A percentile compares a stretch with the other conserved stretches of the same genome.
Evolutionary conservation across 208 protist species (phyloP).

Genomic region (Acanthamoeba lugdunensis): DNA sequence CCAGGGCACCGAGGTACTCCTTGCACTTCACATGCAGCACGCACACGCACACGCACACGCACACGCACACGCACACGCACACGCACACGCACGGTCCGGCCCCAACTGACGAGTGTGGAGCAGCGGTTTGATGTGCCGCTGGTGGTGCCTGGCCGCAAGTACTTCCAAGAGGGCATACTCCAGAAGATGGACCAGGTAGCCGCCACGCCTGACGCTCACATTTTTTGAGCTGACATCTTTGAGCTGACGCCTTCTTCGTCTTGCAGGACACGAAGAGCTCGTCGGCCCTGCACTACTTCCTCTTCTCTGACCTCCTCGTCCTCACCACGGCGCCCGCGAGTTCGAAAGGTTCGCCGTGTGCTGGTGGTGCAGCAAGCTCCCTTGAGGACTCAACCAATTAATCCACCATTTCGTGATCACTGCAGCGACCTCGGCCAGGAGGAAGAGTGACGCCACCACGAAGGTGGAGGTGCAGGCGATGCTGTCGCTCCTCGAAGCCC

Average conservation of each 20-base stretch:
- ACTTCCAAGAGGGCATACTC: not conserved
- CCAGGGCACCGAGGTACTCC: not conserved
- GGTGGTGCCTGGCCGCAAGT: not conserved
- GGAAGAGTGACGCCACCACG: not conserved
- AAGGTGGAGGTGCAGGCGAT: not conserved
- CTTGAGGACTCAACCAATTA: no score
- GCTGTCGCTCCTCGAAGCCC: not conserved
- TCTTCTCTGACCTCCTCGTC: slow-evolving; percentile 10
- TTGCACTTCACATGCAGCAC: no score
- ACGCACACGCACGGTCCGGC: no score
- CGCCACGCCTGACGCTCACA: not conserved
- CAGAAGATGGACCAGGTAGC: not conserved
- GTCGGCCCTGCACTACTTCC: not conserved
- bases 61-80: no score
- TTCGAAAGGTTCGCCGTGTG: not conserved
- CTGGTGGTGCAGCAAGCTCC: not conserved
- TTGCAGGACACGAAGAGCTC: no score
- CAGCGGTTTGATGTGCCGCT: not conserved
- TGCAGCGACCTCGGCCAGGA: not conserved
- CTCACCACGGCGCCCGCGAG: not conserved
- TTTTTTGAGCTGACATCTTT: not conserved
- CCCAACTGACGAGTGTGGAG: not conserved
- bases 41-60: no score
- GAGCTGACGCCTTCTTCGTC: no score
- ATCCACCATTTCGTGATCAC: not conserved